Conservation (phyloP, 2,329 filamentous ascomycete genomes). For the Fusarium tupiense region DNA sequence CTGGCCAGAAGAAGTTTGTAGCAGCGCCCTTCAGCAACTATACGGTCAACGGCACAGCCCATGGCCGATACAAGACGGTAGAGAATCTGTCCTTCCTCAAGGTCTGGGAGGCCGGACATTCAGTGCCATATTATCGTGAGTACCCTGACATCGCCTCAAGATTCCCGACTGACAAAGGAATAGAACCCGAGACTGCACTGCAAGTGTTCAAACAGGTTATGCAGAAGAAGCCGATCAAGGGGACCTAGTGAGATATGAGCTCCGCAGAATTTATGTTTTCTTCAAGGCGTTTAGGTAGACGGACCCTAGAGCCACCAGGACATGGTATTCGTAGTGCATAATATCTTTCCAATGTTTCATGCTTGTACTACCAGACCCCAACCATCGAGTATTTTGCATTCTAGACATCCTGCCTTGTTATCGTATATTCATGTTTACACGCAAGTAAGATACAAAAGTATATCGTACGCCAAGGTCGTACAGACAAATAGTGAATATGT, state of each 20-base stretch:
- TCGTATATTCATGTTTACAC: conserved; percentile 1
- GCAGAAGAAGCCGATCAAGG: conserved; percentile 34
- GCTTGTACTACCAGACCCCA: neutral
- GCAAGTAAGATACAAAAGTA: conserved; percentile 8
- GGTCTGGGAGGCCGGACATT: conserved; percentile 67
- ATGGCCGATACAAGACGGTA: conserved; percentile 60
- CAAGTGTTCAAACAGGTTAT: conserved; percentile 43
- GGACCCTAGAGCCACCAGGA: neutral
- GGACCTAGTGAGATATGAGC: conserved; percentile 21
- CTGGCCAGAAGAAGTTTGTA: conserved; percentile 52
- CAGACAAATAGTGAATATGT: conserved; percentile 2
- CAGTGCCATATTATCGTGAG: conserved; percentile 59
- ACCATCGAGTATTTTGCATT: neutral
- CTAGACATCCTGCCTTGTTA: neutral
- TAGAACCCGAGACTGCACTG: conserved; percentile 41
- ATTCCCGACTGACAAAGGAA: conserved; percentile 2
- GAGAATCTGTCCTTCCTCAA: conserved; percentile 68
- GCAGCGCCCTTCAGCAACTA: conserved; percentile 50
- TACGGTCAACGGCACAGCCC: conserved; percentile 57
- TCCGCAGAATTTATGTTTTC: neutral
- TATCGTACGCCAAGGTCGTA: conserved; percentile 9
- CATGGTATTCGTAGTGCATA: conserved; percentile 1
- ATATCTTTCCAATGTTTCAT: neutral
- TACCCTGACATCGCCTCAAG: neutral
- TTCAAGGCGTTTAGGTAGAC: neutral